These are phyloP conservation scores for Taphrina populina DNA, from an alignment of 1,139 yeast genomes.

Conservation along the genomic window DNA sequence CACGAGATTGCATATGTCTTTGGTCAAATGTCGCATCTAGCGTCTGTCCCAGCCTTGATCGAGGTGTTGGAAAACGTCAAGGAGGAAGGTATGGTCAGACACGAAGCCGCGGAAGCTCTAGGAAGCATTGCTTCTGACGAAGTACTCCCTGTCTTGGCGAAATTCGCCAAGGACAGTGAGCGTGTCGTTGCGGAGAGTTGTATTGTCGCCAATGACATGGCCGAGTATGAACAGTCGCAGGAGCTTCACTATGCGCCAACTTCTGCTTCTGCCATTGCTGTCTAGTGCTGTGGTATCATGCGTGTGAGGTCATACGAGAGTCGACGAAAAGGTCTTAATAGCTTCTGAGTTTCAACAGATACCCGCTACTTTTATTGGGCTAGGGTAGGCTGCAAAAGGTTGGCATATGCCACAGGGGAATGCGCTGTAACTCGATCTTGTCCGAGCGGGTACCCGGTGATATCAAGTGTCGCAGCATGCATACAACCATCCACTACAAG, in stretches of 20 bases:
- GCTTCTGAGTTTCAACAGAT: background rate
- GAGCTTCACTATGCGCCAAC: conserved; percentile 68
- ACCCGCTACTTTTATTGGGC: no score
- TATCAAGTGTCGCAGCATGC: no score
- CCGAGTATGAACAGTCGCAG: conserved; percentile 85
- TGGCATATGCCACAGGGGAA: no score
- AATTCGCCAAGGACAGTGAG: conserved; percentile 76
- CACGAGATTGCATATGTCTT: conserved; percentile 98
- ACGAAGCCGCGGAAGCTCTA: conserved; percentile 98
- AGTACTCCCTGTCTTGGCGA: conserved; percentile 79
- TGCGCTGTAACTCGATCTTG: no score
- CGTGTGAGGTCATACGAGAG: no score
- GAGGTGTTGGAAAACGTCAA: conserved; percentile 70
- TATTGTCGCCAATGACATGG: conserved; percentile 95
- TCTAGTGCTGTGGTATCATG: no score
- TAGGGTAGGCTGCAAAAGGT: no score
- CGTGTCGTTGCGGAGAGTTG: conserved; percentile 95
- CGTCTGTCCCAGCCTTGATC: conserved; percentile 81
- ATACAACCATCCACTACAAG: no score
- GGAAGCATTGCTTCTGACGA: conserved; percentile 98
- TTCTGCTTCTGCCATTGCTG: conserved; percentile 9
- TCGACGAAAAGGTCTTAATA: background rate
- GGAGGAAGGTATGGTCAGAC: conserved; percentile 98
- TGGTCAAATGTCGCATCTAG: conserved; percentile 95
- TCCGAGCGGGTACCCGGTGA: no score